A percentile compares a stretch with the other conserved stretches of the same genome.
These are phyloP conservation scores for Aspergillus japonicus DNA, from an alignment of 2,329 filamentous ascomycete genomes.

Conservation along the genomic window DNA sequence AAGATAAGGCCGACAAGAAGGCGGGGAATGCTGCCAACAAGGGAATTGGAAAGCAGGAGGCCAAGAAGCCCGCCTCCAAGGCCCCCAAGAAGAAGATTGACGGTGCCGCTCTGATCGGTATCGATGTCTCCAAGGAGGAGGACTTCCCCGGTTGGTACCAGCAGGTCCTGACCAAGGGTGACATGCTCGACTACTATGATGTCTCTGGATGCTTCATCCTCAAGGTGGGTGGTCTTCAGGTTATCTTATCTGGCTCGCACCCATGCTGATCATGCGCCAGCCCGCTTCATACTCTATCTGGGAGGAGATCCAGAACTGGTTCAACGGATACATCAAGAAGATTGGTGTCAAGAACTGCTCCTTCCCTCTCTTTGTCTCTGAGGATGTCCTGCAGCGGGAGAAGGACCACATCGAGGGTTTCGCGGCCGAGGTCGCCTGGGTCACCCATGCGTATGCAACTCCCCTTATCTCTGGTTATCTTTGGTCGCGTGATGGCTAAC, in stretches of 20 bases:
- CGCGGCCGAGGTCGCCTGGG: constrained; percentile 65
- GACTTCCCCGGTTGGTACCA: constrained; percentile 97
- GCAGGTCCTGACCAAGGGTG: constrained; percentile 93
- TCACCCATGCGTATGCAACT: constrained; percentile 47
- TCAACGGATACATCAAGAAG: constrained; percentile 71
- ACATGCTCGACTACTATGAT: constrained; percentile 98
- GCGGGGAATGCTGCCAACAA: constrained; percentile 49
- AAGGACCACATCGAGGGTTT: constrained; percentile 99
- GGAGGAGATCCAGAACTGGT: constrained; percentile 62
- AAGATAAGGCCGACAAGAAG: constrained; percentile 44
- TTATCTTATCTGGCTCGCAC: not conserved
- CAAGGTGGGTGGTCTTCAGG: constrained; percentile 51
- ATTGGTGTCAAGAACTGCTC: constrained; percentile 94
- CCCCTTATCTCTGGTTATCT: constrained; percentile 7
- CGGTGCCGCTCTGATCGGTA: constrained; percentile 72
- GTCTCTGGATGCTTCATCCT: constrained; percentile 97
- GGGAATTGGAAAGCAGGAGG: constrained; percentile 44
- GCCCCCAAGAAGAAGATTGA: constrained; percentile 56
- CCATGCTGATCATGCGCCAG: constrained; percentile 32
- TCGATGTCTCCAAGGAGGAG: constrained; percentile 78
- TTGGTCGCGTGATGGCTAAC: constrained; percentile 22
- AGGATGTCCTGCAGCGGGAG: constrained; percentile 80
- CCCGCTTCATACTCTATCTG: constrained; percentile 66
- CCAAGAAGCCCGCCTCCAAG: constrained; percentile 46
- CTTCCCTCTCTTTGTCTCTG: constrained; percentile 93